These are phyloP conservation scores for Phytophthora aleatoria DNA, from an alignment of 352 stramenopile species.

Conservation along the genomic window DNA sequence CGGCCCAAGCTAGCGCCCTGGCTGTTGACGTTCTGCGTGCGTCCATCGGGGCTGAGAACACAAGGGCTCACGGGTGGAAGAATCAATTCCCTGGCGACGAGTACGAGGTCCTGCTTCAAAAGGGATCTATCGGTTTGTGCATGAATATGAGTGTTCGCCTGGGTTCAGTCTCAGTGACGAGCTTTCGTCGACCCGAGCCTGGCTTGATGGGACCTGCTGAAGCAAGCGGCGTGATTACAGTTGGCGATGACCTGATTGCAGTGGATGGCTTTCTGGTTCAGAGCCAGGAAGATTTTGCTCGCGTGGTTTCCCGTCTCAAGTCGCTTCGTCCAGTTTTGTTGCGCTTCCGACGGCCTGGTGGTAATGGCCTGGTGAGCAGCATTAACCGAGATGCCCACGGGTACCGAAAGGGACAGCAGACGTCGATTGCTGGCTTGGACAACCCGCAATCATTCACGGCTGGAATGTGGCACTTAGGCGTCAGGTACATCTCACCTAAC, in stretches of 20 bases:
- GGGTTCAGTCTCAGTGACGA: constrained; percentile 81
- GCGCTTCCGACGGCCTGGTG: constrained; percentile 72
- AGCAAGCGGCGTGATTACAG: constrained; percentile 77
- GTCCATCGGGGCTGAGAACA: constrained; percentile 44
- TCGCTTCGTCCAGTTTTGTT: constrained; percentile 77
- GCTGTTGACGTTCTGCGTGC: constrained; percentile 73
- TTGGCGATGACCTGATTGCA: constrained; percentile 80
- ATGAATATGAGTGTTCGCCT: constrained; percentile 91
- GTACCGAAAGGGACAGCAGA: constrained; percentile 68
- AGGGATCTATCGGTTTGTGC: constrained; percentile 85
- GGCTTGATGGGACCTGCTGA: constrained; percentile 81
- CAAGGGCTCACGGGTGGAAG: constrained; percentile 66
- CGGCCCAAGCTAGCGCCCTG: constrained; percentile 67
- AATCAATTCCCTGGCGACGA: constrained; percentile 69
- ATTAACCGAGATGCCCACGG: constrained; percentile 44
- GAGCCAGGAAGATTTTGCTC: constrained; percentile 81
- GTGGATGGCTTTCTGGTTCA: constrained; percentile 84
- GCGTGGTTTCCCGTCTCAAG: constrained; percentile 83
- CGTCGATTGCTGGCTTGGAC: constrained; percentile 69
- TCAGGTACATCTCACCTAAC: constrained; percentile 73
- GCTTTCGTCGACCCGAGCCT: constrained; percentile 78
- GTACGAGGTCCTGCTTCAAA: constrained; percentile 88
- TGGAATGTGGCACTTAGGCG: constrained; percentile 86
- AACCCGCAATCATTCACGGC: constrained; percentile 76
- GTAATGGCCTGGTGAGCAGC: constrained; percentile 44